phyloP scores from a whole-genome alignment of 495 filamentous ascomycete genomes.

The Tricharina praecox region DNA sequence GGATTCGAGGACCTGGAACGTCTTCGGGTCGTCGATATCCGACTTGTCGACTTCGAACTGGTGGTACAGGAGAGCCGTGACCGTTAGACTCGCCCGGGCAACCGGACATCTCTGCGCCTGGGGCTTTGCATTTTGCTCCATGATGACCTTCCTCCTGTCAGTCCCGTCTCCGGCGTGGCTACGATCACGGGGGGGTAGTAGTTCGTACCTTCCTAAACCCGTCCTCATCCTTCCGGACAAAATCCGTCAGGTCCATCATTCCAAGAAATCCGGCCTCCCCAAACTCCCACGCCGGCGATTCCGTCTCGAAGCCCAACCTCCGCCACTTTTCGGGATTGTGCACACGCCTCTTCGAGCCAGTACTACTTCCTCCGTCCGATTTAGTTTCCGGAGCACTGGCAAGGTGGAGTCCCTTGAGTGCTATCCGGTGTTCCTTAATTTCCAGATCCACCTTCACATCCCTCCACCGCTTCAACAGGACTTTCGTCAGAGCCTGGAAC shows the following conservation, averaged over 20 bases:
- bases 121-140: constrained; percentile 71
- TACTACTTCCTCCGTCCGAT: constrained; percentile 28
- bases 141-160: constrained; percentile 34
- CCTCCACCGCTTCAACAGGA: constrained; percentile 78
- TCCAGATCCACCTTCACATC: constrained; percentile 71
- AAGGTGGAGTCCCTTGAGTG: constrained; percentile 65
- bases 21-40: constrained; percentile 63
- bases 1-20: constrained; percentile 59
- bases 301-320: constrained; percentile 77
- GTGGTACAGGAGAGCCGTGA: constrained; percentile 78
- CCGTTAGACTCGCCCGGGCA: constrained; percentile 68
- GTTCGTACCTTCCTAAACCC: constrained; percentile 55
- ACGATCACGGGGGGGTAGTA: no score
- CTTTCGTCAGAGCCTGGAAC: constrained; percentile 83
- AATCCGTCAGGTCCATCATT: constrained; percentile 95
- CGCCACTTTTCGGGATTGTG: constrained; percentile 91
- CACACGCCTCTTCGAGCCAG: constrained; percentile 35
- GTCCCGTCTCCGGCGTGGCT: neutral
- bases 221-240: constrained; percentile 76
- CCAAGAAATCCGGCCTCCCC: constrained; percentile 74
- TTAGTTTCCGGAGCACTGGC: constrained; percentile 52
- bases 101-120: constrained; percentile 66
- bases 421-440: constrained; percentile 71
- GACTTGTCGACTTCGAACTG: constrained; percentile 89
- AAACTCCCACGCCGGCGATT: constrained; percentile 72